phyloP scores from a whole-genome alignment of 805 yeast species.

The Starmerella bombicola region DNA sequence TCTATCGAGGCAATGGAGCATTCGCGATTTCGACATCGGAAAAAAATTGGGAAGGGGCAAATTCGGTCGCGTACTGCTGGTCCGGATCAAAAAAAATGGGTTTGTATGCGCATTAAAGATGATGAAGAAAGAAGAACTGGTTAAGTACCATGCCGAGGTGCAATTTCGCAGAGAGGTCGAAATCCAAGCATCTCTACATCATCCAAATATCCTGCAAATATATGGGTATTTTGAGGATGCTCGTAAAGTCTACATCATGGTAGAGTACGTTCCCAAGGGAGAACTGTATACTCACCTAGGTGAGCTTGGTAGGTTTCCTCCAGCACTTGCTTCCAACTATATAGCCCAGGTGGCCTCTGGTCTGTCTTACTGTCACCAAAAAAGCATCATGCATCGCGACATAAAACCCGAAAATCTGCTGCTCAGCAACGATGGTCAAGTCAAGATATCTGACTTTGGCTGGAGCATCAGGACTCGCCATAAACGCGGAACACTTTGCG shows the following conservation, averaged over 20 bases:
- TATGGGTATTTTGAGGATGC: conserved; percentile 79
- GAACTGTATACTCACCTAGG: conserved; percentile 65
- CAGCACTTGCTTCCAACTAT: conserved; percentile 58
- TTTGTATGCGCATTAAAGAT: conserved; percentile 82
- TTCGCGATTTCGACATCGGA: conserved; percentile 75
- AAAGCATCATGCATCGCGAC: conserved; percentile 79
- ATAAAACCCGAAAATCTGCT: conserved; percentile 88
- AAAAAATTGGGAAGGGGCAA: conserved; percentile 83
- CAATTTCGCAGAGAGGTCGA: conserved; percentile 87
- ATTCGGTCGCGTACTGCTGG: conserved; percentile 87
- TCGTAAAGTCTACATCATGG: conserved; percentile 63
- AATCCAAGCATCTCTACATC: conserved; percentile 64
- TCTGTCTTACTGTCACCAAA: conserved; percentile 60
- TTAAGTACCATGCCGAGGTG: conserved; percentile 61
- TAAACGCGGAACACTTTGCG: conserved; percentile 72
- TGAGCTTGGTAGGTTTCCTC: conserved; percentile 52
- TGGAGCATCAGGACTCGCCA: conserved; percentile 73
- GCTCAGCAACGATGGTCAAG: conserved; percentile 48
- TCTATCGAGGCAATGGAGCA: conserved; percentile 26
- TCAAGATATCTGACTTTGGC: conserved; percentile 88
- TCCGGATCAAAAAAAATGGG: conserved; percentile 58
- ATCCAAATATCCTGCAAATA: conserved; percentile 66
- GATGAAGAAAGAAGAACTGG: conserved; percentile 72
- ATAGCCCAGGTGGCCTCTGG: conserved; percentile 76
- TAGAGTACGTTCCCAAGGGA: conserved; percentile 78